Conservation (phyloP, 1,284 basidiomycete genomes). For the Wolfiporia cocos region DNA sequence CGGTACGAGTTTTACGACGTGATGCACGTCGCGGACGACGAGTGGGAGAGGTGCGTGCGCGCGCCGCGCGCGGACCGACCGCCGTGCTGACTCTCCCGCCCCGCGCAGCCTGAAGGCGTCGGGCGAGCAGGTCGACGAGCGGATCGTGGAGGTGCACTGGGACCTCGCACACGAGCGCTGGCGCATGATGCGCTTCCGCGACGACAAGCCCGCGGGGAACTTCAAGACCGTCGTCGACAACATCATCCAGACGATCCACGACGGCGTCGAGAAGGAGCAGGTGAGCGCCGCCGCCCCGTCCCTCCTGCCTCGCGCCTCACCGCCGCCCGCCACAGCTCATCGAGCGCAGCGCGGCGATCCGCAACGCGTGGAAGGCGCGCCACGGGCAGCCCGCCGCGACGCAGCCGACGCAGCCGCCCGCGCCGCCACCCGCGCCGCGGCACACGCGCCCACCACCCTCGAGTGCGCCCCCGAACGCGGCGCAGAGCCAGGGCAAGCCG, state of each 20-base stretch:
- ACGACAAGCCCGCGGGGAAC: slow-evolving; percentile 90
- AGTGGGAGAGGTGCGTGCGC: slow-evolving; percentile 82
- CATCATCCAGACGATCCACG: slow-evolving; percentile 82
- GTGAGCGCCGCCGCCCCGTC: slow-evolving; percentile 45
- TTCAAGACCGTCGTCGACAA: slow-evolving; percentile 78
- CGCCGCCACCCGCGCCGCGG: slow-evolving; percentile 2
- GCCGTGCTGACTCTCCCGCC: too few species aligned
- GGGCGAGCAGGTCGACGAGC: slow-evolving; percentile 87
- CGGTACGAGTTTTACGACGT: slow-evolving; percentile 85
- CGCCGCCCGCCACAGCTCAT: slow-evolving; percentile 58
- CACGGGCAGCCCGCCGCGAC: slow-evolving; percentile 30
- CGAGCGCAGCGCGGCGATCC: slow-evolving; percentile 50
- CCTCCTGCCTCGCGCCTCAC: not conserved
- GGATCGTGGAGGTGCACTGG: slow-evolving; percentile 94
- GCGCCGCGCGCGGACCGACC: not conserved
- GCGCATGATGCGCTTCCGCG: slow-evolving; percentile 87
- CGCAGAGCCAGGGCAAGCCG: slow-evolving; percentile 7
- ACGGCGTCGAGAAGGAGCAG: slow-evolving; percentile 83
- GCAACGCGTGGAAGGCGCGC: slow-evolving; percentile 65
- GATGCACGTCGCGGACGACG: slow-evolving; percentile 81
- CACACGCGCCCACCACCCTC: slow-evolving; percentile 9
- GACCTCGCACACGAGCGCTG: slow-evolving; percentile 61
- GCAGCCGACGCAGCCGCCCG: slow-evolving; percentile 8
- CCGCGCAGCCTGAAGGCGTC: slow-evolving; percentile 71
- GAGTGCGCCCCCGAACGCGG: not conserved